phyloP scores from a whole-genome alignment of 1,284 basidiomycete species.

The Xerocomus minutiporus region DNA sequence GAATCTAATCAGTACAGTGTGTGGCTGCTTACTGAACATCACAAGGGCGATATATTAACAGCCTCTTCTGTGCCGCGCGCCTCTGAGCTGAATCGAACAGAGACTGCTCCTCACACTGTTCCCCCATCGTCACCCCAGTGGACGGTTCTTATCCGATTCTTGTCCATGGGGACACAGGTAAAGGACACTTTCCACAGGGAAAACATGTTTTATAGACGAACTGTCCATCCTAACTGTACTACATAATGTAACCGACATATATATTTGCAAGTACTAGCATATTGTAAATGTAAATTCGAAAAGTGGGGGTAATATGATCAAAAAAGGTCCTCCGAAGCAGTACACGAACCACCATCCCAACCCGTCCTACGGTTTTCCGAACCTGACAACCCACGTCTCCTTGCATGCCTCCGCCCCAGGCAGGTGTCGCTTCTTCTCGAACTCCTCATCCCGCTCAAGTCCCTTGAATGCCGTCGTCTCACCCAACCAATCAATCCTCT shows the following conservation, averaged over 20 bases:
- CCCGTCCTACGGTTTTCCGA: slow-evolving; percentile 26
- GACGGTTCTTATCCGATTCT: background rate
- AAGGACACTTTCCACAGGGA: background rate
- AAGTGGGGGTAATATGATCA: background rate
- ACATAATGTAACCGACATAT: too few species aligned
- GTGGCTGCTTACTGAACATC: background rate
- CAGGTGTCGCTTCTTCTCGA: slow-evolving; percentile 43
- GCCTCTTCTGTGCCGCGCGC: too few species aligned
- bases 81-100: background rate
- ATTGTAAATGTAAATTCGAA: background rate
- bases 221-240: background rate
- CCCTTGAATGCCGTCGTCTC: slow-evolving; percentile 53
- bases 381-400: slow-evolving; percentile 39
- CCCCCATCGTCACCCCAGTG: background rate
- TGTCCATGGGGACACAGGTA: background rate
- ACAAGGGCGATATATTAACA: background rate
- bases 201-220: background rate
- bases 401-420: slow-evolving; percentile 33
- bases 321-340: background rate
- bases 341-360: background rate
- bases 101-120: background rate
- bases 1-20: background rate
- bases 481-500: slow-evolving; percentile 58
- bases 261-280: background rate
- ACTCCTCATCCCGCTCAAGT: slow-evolving; percentile 52